Evolutionary conservation across 2,329 filamentous ascomycete species (phyloP).

Genomic region (Elsinoe perseae): DNA sequence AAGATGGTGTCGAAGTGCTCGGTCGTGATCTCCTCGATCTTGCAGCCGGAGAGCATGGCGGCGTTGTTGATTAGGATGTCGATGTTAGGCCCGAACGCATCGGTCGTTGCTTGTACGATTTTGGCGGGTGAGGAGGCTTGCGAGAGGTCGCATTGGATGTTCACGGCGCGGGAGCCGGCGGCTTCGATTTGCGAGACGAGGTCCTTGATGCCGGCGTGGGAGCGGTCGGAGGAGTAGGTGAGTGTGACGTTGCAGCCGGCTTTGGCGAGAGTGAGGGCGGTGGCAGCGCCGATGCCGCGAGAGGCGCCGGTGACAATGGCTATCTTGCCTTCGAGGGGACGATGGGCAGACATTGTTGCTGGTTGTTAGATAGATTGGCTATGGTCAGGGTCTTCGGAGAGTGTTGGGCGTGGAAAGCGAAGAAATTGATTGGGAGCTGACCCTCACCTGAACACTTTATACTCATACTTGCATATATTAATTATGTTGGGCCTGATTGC

Average conservation of each 20-base stretch:
- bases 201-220: background rate
- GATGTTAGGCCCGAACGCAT: slow-evolving; percentile 34
- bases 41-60: background rate
- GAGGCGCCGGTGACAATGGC: slow-evolving; percentile 16
- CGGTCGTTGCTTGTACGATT: slow-evolving; percentile 32
- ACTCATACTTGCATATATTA: background rate
- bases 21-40: slow-evolving; percentile 36
- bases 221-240: slow-evolving; percentile 5
- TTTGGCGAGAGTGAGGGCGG: slow-evolving; percentile 12
- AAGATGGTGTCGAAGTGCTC: slow-evolving; percentile 49
- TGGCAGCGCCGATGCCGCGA: slow-evolving; percentile 15
- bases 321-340: background rate
- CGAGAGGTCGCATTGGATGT: slow-evolving; percentile 36
- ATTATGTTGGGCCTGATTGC: background rate
- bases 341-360: background rate
- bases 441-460: background rate
- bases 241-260: slow-evolving; percentile 12
- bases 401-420: background rate
- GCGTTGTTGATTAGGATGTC: slow-evolving; percentile 39
- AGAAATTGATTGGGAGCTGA: no score
- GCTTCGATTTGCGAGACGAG: background rate
- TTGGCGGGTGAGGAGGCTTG: slow-evolving; percentile 29
- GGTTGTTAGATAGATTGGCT: no score
- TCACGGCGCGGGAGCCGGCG: slow-evolving; percentile 32
- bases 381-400: no score